phyloP scores from a whole-genome alignment of 768 basidiomycete species.

The Kwoniella mangroviensis region DNA sequence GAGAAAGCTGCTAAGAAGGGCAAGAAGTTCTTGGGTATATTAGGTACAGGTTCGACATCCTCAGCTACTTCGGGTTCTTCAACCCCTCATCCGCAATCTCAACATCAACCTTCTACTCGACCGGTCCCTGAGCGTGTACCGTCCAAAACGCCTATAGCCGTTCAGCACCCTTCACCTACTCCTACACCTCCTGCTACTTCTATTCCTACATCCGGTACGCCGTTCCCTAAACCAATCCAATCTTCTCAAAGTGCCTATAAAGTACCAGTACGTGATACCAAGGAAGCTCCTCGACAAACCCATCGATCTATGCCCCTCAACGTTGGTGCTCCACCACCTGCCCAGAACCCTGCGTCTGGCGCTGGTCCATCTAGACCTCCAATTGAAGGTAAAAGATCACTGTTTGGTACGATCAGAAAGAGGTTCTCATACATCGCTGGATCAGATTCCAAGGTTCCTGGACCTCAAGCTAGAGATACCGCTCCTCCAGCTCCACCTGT shows the following conservation, averaged over 20 bases:
- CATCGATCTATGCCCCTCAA: constrained; percentile 22
- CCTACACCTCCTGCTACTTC: neutral
- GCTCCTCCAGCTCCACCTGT: constrained; percentile 11
- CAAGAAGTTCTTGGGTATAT: constrained; percentile 15
- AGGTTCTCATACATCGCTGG: constrained; percentile 23
- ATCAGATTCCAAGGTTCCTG: neutral
- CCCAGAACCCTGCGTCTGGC: neutral
- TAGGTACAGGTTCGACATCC: neutral
- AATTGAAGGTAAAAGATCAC: constrained; percentile 22
- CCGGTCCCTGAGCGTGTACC: neutral
- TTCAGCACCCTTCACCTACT: constrained; percentile 3
- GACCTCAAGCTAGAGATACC: neutral
- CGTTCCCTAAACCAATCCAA: constrained; percentile 16
- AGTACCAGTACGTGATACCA: neutral
- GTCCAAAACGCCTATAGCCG: constrained; percentile 4
- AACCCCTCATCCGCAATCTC: constrained; percentile 5
- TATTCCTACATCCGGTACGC: neutral
- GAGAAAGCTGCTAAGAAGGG: constrained; percentile 23
- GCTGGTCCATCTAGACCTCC: neutral
- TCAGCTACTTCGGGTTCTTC: constrained; percentile 1
- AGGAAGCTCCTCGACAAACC: constrained; percentile 4
- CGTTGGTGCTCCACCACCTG: constrained; percentile 1
- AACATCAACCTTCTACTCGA: neutral
- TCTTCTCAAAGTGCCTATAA: constrained; percentile 16
- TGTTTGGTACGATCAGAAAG: constrained; percentile 35